Evolutionary conservation across 352 stramenopile species (phyloP).

Genomic region (Globisporangium orthogonon): DNA sequence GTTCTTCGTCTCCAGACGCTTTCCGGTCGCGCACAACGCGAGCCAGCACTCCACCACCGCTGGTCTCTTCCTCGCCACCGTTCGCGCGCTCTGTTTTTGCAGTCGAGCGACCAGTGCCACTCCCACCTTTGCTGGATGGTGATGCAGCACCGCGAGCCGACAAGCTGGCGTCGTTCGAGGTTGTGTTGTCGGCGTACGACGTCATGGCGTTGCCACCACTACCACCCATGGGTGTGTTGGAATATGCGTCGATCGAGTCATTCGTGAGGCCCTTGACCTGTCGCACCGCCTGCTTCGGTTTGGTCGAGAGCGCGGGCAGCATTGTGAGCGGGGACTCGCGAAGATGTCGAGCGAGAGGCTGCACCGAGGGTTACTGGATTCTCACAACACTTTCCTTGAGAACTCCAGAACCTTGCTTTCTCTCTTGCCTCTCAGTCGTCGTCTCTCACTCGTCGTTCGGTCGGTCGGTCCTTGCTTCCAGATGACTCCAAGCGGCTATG

Average conservation of each 20-base stretch:
- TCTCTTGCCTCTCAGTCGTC: neutral
- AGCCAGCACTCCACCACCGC: conserved; percentile 23
- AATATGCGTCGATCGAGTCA: conserved; percentile 85
- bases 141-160: conserved; percentile 18
- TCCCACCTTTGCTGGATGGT: conserved; percentile 8
- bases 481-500: no score
- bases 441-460: neutral
- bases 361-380: no score
- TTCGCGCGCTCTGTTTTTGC: conserved; percentile 18
- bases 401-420: no score
- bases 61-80: conserved; percentile 13
- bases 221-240: conserved; percentile 40
- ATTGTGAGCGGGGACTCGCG: conserved; percentile 14
- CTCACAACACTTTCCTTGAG: neutral
- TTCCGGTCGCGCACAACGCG: conserved; percentile 71
- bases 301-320: conserved; percentile 76
- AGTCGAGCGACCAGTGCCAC: conserved; percentile 15
- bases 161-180: conserved; percentile 13
- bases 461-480: no score
- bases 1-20: conserved; percentile 64
- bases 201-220: conserved; percentile 12
- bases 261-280: conserved; percentile 78
- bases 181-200: conserved; percentile 55
- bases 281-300: conserved; percentile 76
- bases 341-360: no score